A percentile compares a stretch with the other conserved stretches of the same genome.
These are phyloP conservation scores for Aureobasidium sp. DNA, from an alignment of 2,329 filamentous ascomycete species.

Conservation along the genomic window DNA sequence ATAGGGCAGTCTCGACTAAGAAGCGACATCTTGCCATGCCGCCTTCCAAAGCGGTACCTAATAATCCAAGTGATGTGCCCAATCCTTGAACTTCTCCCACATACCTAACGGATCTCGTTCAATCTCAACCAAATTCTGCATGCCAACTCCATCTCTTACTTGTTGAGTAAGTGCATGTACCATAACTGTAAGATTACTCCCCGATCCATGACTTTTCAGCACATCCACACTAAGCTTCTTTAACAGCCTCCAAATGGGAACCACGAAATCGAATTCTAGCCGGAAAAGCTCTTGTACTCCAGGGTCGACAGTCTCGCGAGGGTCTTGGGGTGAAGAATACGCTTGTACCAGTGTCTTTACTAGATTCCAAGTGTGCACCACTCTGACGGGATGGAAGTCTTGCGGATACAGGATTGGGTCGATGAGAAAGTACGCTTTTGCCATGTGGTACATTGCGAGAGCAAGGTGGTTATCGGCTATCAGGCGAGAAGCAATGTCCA, in stretches of 20 bases:
- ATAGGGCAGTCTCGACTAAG: too few species aligned
- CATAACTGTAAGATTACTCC: neutral
- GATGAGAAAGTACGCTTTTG: slow-evolving; percentile 45
- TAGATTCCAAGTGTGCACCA: slow-evolving; percentile 40
- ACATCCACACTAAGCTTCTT: slow-evolving; percentile 13
- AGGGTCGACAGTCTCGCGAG: neutral
- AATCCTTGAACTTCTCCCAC: slow-evolving; percentile 1
- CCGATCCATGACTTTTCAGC: slow-evolving; percentile 14
- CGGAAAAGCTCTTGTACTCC: neutral
- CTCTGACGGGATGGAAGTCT: slow-evolving; percentile 46
- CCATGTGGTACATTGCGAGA: slow-evolving; percentile 40
- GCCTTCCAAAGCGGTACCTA: neutral
- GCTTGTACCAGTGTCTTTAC: slow-evolving; percentile 32
- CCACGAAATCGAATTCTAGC: slow-evolving; percentile 17
- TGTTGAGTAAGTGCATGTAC: neutral
- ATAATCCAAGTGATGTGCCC: neutral
- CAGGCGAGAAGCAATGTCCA: slow-evolving; percentile 46
- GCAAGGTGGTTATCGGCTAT: slow-evolving; percentile 30
- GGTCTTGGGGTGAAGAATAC: slow-evolving; percentile 9
- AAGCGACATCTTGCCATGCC: neutral
- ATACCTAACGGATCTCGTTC: slow-evolving; percentile 1
- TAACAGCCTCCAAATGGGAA: slow-evolving; percentile 15
- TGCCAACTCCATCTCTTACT: neutral
- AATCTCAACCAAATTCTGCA: neutral
- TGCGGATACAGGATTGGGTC: slow-evolving; percentile 46